These are phyloP conservation scores for Phylloporus scabripes DNA, from an alignment of 768 basidiomycete species.

Conservation along the genomic window DNA sequence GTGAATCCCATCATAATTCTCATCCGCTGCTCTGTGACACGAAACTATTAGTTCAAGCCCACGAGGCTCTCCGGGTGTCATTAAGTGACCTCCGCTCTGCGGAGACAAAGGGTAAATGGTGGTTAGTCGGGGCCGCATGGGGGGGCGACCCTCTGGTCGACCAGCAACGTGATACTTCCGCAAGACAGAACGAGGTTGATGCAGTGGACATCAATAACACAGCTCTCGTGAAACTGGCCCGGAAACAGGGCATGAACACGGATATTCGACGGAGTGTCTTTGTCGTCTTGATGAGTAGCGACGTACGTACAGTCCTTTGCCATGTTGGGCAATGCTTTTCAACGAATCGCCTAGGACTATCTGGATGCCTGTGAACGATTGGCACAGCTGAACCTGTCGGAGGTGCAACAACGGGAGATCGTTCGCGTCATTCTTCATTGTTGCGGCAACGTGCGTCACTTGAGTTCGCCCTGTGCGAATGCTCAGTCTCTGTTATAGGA, in stretches of 20 bases:
- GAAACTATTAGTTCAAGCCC: slow-evolving; percentile 58
- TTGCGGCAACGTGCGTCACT: slow-evolving; percentile 72
- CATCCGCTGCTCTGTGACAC: neutral
- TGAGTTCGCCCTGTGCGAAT: neutral
- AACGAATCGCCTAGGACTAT: slow-evolving; percentile 64
- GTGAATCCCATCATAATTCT: slow-evolving; percentile 32
- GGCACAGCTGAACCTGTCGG: slow-evolving; percentile 73
- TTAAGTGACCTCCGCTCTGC: slow-evolving; percentile 81
- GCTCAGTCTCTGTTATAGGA: slow-evolving; percentile 42
- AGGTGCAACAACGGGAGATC: slow-evolving; percentile 91
- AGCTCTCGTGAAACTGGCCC: slow-evolving; percentile 70
- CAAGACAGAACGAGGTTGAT: slow-evolving; percentile 18
- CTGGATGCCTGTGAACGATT: slow-evolving; percentile 93
- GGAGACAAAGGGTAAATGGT: slow-evolving; percentile 93
- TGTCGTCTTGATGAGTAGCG: slow-evolving; percentile 91
- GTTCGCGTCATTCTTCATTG: slow-evolving; percentile 91
- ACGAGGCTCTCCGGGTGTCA: slow-evolving; percentile 83
- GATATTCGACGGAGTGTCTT: slow-evolving; percentile 91
- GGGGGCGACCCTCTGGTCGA: slow-evolving; percentile 86
- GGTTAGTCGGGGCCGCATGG: slow-evolving; percentile 98
- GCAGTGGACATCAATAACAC: slow-evolving; percentile 31
- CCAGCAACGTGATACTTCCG: slow-evolving; percentile 37
- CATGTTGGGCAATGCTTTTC: neutral
- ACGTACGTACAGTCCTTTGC: slow-evolving; percentile 47
- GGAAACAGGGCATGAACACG: slow-evolving; percentile 97